phyloP scores from a whole-genome alignment of 306 rosid species.

The Astragalus glycyphyllos region DNA sequence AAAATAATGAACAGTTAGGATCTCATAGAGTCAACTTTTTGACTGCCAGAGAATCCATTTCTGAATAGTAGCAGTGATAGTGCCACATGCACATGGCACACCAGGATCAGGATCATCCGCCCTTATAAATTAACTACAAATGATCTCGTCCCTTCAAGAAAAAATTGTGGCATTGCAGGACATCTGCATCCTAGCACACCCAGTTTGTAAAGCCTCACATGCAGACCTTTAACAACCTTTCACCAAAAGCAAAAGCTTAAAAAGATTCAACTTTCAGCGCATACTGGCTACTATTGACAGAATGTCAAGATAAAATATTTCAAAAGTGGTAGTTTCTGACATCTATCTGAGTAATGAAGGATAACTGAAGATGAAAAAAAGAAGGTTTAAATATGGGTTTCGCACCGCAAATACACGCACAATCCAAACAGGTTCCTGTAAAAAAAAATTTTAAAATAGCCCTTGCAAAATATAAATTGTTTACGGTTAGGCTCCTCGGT shows the following conservation, averaged over 20 bases:
- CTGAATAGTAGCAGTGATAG: background rate
- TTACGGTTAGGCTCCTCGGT: too few relatives aligned
- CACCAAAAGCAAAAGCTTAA: constrained; percentile 1
- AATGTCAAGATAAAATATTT: constrained; percentile 17
- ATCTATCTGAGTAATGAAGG: constrained; percentile 20
- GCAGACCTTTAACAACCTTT: background rate
- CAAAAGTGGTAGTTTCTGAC: constrained; percentile 23
- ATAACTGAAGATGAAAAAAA: constrained; percentile 19
- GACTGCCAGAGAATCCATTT: too few relatives aligned
- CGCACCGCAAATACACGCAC: too few relatives aligned
- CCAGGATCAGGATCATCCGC: too few relatives aligned
- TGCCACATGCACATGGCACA: background rate
- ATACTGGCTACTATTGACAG: background rate
- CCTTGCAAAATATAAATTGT: too few relatives aligned
- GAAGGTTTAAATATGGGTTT: too few relatives aligned
- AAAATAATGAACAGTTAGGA: too few relatives aligned
- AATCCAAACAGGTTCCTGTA: too few relatives aligned
- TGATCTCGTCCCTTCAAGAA: background rate
- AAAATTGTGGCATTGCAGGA: background rate
- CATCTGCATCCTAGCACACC: background rate
- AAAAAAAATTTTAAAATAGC: too few relatives aligned
- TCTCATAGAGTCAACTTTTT: too few relatives aligned
- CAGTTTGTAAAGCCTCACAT: constrained; percentile 1
- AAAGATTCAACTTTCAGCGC: constrained; percentile 15
- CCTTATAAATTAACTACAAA: background rate